A percentile compares a stretch with the other conserved stretches of the same genome.
Evolutionary conservation across 805 yeast species (phyloP).

Genomic region (Schizosaccharomyces osmophilus): DNA sequence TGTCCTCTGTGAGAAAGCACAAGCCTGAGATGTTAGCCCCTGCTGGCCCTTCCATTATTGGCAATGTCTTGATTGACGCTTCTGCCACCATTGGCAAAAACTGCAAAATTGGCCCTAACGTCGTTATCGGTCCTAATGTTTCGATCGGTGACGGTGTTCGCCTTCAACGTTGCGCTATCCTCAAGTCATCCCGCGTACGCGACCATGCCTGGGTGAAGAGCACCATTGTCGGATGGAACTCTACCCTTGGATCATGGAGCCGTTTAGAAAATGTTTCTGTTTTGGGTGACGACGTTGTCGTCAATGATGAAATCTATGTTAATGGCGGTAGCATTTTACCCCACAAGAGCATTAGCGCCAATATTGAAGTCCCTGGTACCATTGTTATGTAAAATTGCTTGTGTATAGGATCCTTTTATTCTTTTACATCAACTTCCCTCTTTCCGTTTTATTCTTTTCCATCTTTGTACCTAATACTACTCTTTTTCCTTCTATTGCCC

Average conservation of each 20-base stretch:
- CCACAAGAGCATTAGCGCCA: conserved; percentile 85
- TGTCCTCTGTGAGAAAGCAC: conserved; percentile 66
- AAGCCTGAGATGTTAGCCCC: conserved; percentile 38
- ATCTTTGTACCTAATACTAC: not conserved
- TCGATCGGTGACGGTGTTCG: conserved; percentile 95
- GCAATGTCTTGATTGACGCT: conserved; percentile 85
- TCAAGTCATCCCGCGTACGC: conserved; percentile 73
- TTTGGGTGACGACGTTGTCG: conserved; percentile 95
- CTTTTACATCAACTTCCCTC: not conserved
- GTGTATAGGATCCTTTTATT: not conserved
- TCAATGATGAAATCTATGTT: conserved; percentile 93
- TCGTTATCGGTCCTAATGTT: conserved; percentile 89
- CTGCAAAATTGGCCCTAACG: conserved; percentile 96
- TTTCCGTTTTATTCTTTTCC: not conserved
- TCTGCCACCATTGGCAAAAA: conserved; percentile 76
- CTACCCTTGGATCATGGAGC: conserved; percentile 95
- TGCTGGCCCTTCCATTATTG: conserved; percentile 12
- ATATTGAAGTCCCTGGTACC: conserved; percentile 79
- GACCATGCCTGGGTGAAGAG: conserved; percentile 96
- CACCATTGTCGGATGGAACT: conserved; percentile 97
- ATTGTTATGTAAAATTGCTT: conserved; percentile 57
- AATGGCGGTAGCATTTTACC: conserved; percentile 99
- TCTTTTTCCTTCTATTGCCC: not conserved
- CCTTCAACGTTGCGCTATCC: conserved; percentile 80
- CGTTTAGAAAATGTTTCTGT: conserved; percentile 95